These are phyloP conservation scores for Starmerella floricola DNA, from an alignment of 805 yeast species.

Conservation along the genomic window DNA sequence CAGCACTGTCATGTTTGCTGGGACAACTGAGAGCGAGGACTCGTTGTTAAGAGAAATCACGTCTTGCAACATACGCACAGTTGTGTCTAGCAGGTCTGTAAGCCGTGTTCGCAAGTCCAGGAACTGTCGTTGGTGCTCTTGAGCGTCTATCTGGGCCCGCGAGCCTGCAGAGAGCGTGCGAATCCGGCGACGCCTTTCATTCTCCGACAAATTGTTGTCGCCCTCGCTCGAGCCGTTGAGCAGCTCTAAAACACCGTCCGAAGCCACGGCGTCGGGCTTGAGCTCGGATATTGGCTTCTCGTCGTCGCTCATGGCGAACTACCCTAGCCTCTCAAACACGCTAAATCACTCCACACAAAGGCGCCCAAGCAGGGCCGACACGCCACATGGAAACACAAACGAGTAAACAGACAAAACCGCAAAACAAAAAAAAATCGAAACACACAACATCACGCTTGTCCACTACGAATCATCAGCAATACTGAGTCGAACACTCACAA, in stretches of 20 bases:
- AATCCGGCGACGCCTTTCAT: background rate
- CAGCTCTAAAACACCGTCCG: slow-evolving; percentile 21
- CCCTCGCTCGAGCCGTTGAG: slow-evolving; percentile 4
- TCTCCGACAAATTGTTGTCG: too few relatives aligned
- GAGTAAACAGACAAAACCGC: too few relatives aligned
- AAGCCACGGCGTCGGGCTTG: slow-evolving; percentile 24
- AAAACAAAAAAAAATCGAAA: too few relatives aligned
- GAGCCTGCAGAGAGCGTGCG: slow-evolving; percentile 25
- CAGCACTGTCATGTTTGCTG: slow-evolving; percentile 42
- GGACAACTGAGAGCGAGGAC: slow-evolving; percentile 5
- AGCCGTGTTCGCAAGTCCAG: slow-evolving; percentile 58
- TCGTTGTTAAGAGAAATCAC: slow-evolving; percentile 20
- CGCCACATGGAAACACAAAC: too few relatives aligned
- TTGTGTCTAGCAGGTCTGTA: slow-evolving; percentile 35
- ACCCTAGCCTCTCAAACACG: too few relatives aligned
- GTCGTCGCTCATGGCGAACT: background rate
- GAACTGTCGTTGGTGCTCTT: slow-evolving; percentile 62
- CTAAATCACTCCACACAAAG: too few relatives aligned
- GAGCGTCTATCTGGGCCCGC: slow-evolving; percentile 36
- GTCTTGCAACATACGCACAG: slow-evolving; percentile 23
- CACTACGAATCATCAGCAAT: too few relatives aligned
- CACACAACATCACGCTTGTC: too few relatives aligned
- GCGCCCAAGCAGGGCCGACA: too few relatives aligned
- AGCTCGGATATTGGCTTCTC: slow-evolving; percentile 1
- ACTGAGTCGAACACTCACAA: too few relatives aligned